Conservation (phyloP, 441 rosid genomes). For the Gossypium aridum region DNA sequence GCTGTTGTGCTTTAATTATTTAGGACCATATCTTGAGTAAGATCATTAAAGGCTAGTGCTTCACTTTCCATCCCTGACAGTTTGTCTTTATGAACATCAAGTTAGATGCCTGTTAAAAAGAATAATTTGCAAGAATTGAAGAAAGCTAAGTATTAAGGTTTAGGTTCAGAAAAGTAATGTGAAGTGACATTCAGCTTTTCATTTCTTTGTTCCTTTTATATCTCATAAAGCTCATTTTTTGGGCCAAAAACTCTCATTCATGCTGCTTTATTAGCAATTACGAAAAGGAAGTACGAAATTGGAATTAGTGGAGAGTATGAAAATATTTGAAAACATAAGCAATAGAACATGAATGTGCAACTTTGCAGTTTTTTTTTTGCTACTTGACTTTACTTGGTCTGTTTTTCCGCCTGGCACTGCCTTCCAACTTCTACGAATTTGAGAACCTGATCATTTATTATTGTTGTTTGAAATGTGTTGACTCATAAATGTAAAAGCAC, state of each 20-base stretch:
- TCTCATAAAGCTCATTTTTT: background rate
- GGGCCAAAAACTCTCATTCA: background rate
- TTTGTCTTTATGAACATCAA: background rate
- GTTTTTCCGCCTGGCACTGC: background rate
- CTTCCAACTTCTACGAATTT: background rate
- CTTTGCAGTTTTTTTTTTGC: background rate
- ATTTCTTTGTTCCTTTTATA: background rate
- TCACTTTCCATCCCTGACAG: background rate
- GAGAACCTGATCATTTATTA: background rate
- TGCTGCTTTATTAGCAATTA: background rate
- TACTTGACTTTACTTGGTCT: background rate
- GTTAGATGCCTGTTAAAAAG: background rate
- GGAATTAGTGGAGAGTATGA: background rate
- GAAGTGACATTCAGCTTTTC: background rate
- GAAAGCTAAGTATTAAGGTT: background rate
- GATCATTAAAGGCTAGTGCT: background rate
- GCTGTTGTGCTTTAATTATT: background rate
- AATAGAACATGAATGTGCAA: background rate
- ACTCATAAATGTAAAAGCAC: background rate
- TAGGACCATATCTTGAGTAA: background rate
- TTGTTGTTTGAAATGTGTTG: background rate
- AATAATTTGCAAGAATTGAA: background rate
- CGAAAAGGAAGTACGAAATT: background rate
- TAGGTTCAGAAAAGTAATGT: background rate
- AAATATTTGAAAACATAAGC: background rate